A percentile compares a stretch with the other conserved stretches of the same genome.
Conservation (phyloP, 371 early-diverging fungal species). For the Fennellomyces sp. region DNA sequence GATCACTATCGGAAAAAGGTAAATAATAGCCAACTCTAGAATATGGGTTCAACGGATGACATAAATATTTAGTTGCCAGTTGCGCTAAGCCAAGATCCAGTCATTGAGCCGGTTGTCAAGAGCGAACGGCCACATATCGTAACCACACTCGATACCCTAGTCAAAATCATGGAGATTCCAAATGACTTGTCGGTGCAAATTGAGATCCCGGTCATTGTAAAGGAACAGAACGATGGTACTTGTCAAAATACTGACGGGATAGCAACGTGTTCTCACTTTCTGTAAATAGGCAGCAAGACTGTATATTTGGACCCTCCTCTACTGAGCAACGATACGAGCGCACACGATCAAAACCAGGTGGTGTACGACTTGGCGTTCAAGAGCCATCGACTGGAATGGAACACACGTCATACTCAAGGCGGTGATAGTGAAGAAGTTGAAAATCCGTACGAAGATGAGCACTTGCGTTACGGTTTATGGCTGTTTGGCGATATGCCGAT, state of each 20-base stretch:
- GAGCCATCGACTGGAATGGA: neutral
- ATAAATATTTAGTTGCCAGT: neutral
- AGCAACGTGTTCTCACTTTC: too few species aligned
- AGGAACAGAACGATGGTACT: too few species aligned
- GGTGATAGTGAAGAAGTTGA: neutral
- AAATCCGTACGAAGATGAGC: neutral
- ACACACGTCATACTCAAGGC: neutral
- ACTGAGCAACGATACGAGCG: neutral
- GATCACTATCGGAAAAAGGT: neutral
- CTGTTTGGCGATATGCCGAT: neutral
- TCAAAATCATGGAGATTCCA: neutral
- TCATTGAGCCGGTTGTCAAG: neutral
- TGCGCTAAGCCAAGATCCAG: neutral
- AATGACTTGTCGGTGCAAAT: too few species aligned
- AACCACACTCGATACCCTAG: neutral
- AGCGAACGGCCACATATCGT: too few species aligned
- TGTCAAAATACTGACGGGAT: too few species aligned
- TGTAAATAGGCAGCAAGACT: neutral
- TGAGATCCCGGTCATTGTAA: too few species aligned
- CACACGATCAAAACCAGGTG: neutral
- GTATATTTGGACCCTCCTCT: neutral
- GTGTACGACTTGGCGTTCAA: neutral
- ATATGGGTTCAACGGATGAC: too few species aligned
- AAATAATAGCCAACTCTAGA: too few species aligned
- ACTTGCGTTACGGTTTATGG: neutral